Evolutionary conservation across 129 eudicot genomes (phyloP).

Genomic region (Saposhnikovia divaricata): DNA sequence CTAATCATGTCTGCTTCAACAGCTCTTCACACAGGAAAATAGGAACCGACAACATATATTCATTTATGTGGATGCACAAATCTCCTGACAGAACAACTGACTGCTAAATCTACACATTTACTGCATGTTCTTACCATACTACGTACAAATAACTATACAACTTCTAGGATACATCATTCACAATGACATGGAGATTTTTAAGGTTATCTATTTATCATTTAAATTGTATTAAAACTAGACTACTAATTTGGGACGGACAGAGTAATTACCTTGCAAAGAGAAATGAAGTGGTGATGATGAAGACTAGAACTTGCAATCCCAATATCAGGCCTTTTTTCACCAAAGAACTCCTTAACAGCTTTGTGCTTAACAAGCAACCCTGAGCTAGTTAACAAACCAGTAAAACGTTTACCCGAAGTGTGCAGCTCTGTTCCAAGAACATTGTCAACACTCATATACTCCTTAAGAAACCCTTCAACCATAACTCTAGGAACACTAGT

Average conservation of each 20-base stretch:
- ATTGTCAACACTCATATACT: conserved; percentile 44
- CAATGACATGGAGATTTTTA: too few relatives aligned
- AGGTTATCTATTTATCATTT: too few relatives aligned
- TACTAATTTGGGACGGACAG: too few relatives aligned
- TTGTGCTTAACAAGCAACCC: conserved; percentile 69
- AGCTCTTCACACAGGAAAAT: background rate
- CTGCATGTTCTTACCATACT: background rate
- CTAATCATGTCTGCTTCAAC: background rate
- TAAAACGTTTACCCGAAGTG: conserved; percentile 37
- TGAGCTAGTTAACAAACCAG: conserved; percentile 42
- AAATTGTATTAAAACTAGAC: too few relatives aligned
- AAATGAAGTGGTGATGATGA: conserved; percentile 58
- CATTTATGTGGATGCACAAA: background rate
- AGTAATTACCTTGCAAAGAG: conserved; percentile 68
- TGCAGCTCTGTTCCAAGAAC: conserved; percentile 77
- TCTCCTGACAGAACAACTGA: background rate
- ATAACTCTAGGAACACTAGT: conserved; percentile 78
- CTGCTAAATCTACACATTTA: background rate
- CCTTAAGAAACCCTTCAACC: conserved; percentile 80
- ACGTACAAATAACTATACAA: background rate
- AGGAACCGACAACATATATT: background rate
- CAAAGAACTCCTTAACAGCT: conserved; percentile 55
- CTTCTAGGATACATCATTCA: too few relatives aligned
- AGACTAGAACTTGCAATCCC: conserved; percentile 56
- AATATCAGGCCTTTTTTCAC: conserved; percentile 54